Evolutionary conservation across 805 yeast genomes (phyloP).

Genomic region (Starmerella cellae): DNA sequence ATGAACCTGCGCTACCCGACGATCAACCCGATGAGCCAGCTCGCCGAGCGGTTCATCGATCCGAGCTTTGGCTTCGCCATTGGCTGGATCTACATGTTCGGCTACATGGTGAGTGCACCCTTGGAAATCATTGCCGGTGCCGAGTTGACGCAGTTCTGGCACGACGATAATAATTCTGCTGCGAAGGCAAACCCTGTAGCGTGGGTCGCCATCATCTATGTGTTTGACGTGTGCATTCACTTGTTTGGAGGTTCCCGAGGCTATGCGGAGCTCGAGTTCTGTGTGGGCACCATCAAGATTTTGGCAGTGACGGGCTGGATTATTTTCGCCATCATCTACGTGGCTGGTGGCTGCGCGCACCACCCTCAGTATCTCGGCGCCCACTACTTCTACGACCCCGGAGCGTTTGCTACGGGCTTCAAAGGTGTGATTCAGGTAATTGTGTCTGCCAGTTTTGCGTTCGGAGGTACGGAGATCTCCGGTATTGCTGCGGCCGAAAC

Average conservation of each 20-base stretch:
- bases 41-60: constrained; percentile 51
- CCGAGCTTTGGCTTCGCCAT: constrained; percentile 56
- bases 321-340: constrained; percentile 39
- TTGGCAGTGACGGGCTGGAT: constrained; percentile 47
- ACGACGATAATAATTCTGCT: constrained; percentile 31
- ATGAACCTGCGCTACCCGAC: constrained; percentile 55
- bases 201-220: constrained; percentile 43
- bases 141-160: constrained; percentile 43
- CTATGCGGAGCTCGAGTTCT: constrained; percentile 55
- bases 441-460: constrained; percentile 53
- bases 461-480: constrained; percentile 51
- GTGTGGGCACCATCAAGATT: constrained; percentile 45
- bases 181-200: constrained; percentile 36
- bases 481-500: constrained; percentile 66
- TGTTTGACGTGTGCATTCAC: constrained; percentile 30
- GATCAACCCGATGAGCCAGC: constrained; percentile 52
- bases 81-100: constrained; percentile 49
- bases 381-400: constrained; percentile 55
- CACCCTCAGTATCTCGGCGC: constrained; percentile 56
- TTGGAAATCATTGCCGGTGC: constrained; percentile 54
- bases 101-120: constrained; percentile 45
- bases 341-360: constrained; percentile 34
- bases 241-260: constrained; percentile 37
- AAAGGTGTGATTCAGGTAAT: constrained; percentile 38
- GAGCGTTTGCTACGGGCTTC: constrained; percentile 53